Base-by-base conservation (phyloP, 164 flowering plant genomes). In the Malania oleifera region DNA sequence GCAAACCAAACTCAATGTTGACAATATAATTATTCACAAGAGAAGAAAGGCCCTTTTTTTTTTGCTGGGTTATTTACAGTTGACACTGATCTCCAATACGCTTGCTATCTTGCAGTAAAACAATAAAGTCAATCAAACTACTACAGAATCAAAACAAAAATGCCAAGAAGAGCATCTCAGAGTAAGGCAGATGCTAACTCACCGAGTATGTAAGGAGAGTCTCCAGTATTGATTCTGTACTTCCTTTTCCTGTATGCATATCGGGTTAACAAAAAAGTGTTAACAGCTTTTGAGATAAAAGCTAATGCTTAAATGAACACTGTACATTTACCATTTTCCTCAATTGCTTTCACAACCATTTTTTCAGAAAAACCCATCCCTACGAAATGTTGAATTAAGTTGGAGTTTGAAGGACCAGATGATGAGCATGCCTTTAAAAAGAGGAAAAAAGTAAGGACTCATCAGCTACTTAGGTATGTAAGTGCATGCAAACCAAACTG, bases 301-400 rank as follows among this genome's bases (percentile, higher is more conserved):
- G 17, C 29, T 22, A 19, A 28, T 56, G 58, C 52, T 41, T 12
- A 19, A 57, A 38, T 18, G 24, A 43, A 63, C 11, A 25, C 9
- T 28, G 3, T 20, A 2, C 57, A 34, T 7, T 50, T 77, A 91
- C 98, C 92, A 71, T 80, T 77, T 67, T 84, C 83, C 56, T 82
- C 63, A 49, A 91, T 78, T 49, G 79, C 95, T 66, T 77, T 81
- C 6, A 44, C 53, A 31, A 91, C 87, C 76, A 72, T 35, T 24
- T 75, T 63, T 56, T 69, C 79, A 20, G 77, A 20, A 67, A 91
- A 91, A 14, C 95, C 96, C 90, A 84, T 82, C 26, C 72, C 86
- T 24, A 81, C 56, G 61, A 91, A 87, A 64, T 82, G 79, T n/a
- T 74, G 58, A 61, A 78, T 40, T 47, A 77, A 51, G 61, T 77